Percentiles rank a stretch among this genome's conserved stretches.
phyloP scores from a whole-genome alignment of 2,329 filamentous ascomycete species.

The Colletotrichum magnum region DNA sequence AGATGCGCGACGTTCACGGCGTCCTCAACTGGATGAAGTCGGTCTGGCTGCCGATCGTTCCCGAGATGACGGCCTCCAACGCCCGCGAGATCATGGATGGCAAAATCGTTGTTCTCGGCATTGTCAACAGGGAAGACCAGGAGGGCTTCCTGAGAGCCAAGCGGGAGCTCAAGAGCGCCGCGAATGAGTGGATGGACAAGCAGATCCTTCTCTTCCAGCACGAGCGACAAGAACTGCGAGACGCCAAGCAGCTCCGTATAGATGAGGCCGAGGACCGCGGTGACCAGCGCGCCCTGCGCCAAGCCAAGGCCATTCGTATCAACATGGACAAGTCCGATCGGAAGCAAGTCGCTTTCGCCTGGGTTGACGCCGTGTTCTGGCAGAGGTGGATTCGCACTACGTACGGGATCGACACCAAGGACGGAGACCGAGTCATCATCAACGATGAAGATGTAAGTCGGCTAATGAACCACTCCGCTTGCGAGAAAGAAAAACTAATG shows the following conservation, averaged over 20 bases:
- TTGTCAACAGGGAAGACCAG: slow-evolving; percentile 84
- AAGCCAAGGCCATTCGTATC: slow-evolving; percentile 92
- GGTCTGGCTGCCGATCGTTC: slow-evolving; percentile 96
- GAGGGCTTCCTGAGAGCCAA: slow-evolving; percentile 85
- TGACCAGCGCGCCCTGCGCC: slow-evolving; percentile 87
- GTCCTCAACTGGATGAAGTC: slow-evolving; percentile 95
- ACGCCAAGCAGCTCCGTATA: slow-evolving; percentile 94
- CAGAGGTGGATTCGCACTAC: slow-evolving; percentile 97
- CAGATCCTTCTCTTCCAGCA: slow-evolving; percentile 92
- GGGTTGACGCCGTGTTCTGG: slow-evolving; percentile 98
- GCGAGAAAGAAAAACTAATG: slow-evolving; percentile 3
- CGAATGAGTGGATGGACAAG: slow-evolving; percentile 98
- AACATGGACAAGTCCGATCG: slow-evolving; percentile 89
- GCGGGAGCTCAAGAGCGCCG: slow-evolving; percentile 94
- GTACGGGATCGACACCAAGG: slow-evolving; percentile 89
- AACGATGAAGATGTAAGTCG: slow-evolving; percentile 95
- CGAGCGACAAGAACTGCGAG: slow-evolving; percentile 91
- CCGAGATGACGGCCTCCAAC: slow-evolving; percentile 91
- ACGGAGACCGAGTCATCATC: slow-evolving; percentile 94
- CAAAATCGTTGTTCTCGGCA: slow-evolving; percentile 93
- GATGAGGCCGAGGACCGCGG: slow-evolving; percentile 96
- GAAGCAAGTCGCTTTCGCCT: slow-evolving; percentile 94
- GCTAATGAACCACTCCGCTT: background rate
- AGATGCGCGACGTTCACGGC: slow-evolving; percentile 88
- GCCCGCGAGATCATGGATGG: slow-evolving; percentile 95